A percentile compares a stretch with the other conserved stretches of the same genome.
These are phyloP conservation scores for Marsdenia floribunda DNA, from an alignment of 257 asterid genomes.

Conservation along the genomic window DNA sequence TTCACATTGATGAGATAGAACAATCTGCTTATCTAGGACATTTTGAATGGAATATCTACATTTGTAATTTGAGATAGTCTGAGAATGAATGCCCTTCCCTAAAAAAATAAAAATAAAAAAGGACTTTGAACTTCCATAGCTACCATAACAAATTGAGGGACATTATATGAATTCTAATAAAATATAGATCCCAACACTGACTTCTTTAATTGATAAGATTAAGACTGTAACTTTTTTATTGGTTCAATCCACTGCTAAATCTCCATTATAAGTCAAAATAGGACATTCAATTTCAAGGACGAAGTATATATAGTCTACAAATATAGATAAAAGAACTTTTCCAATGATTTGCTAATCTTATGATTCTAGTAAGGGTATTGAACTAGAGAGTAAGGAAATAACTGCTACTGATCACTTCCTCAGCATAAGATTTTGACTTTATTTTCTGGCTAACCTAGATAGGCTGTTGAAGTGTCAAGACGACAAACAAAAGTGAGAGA, in stretches of 20 bases:
- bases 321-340: neutral
- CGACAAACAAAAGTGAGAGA: slow-evolving; percentile 90
- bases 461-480: slow-evolving; percentile 93
- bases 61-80: neutral
- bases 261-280: neutral
- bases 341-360: neutral
- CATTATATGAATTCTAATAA: neutral
- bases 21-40: neutral
- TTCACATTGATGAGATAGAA: neutral
- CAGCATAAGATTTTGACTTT: slow-evolving; percentile 23
- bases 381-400: neutral
- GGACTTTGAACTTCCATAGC: neutral
- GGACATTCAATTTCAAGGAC: neutral
- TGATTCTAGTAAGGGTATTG: neutral
- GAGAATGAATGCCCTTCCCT: neutral
- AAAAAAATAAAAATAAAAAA: too few species aligned
- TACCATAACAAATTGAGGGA: neutral
- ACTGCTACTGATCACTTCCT: neutral
- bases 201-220: neutral
- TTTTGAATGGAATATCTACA: neutral
- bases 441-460: slow-evolving; percentile 53
- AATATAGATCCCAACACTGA: neutral
- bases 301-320: neutral
- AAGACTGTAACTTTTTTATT: neutral
- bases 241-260: neutral